Conservation (phyloP, 371 early-diverging fungal species). For the Mucor piriformis region DNA sequence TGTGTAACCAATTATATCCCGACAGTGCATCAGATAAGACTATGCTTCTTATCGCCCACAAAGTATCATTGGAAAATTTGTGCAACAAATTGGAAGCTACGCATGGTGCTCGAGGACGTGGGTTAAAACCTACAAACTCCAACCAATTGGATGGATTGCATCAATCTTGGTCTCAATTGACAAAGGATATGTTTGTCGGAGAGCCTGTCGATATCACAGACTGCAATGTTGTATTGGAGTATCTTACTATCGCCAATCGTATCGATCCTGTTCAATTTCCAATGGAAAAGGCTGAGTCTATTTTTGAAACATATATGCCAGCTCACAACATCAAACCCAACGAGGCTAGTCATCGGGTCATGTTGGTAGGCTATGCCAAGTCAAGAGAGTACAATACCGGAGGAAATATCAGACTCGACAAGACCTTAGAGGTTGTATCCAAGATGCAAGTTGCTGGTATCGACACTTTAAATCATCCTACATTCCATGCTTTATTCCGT, state of each 20-base stretch:
- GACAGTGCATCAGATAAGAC: slow-evolving; percentile 10
- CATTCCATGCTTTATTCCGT: slow-evolving; percentile 39
- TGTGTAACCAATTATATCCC: slow-evolving; percentile 23
- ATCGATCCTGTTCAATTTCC: slow-evolving; percentile 38
- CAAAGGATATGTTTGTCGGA: slow-evolving; percentile 11
- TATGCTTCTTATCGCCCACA: slow-evolving; percentile 32
- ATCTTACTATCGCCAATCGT: slow-evolving; percentile 36
- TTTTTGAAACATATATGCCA: slow-evolving; percentile 41
- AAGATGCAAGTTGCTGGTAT: slow-evolving; percentile 35
- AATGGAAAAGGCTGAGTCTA: slow-evolving; percentile 33
- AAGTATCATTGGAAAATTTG: slow-evolving; percentile 18
- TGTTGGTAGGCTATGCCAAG: slow-evolving; percentile 40
- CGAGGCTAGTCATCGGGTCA: slow-evolving; percentile 25
- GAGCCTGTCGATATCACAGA: slow-evolving; percentile 24
- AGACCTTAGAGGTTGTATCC: slow-evolving; percentile 30
- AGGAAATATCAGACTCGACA: slow-evolving; percentile 40
- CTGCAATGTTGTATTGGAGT: slow-evolving; percentile 40
- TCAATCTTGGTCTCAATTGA: slow-evolving; percentile 30
- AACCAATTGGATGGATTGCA: slow-evolving; percentile 20
- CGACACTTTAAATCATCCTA: slow-evolving; percentile 22
- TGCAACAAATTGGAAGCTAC: slow-evolving; percentile 2
- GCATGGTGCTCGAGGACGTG: slow-evolving; percentile 19
- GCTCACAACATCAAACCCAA: slow-evolving; percentile 35
- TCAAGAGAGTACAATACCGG: slow-evolving; percentile 29
- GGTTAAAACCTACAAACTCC: slow-evolving; percentile 10